phyloP scores from a whole-genome alignment of 2,329 filamentous ascomycete species.

The Xylaria digitata region DNA sequence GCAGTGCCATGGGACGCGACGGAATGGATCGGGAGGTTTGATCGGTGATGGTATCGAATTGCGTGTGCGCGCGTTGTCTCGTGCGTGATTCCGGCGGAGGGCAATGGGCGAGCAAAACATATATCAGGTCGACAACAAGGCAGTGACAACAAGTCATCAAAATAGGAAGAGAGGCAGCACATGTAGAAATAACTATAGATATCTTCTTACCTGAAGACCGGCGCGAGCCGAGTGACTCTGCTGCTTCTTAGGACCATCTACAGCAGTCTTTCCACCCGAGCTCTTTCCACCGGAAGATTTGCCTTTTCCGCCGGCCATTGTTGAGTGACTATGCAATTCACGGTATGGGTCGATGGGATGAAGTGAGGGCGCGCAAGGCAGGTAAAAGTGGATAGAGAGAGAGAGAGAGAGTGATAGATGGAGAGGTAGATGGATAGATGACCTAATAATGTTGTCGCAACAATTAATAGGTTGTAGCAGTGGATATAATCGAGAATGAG shows the following conservation, averaged over 20 bases:
- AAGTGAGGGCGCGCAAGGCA: constrained; percentile 41
- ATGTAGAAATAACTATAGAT: constrained; percentile 13
- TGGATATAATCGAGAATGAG: constrained; percentile 11
- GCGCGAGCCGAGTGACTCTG: constrained; percentile 97
- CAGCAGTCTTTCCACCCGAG: constrained; percentile 54
- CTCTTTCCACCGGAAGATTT: constrained; percentile 84
- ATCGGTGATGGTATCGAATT: constrained; percentile 3
- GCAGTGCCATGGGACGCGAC: not conserved
- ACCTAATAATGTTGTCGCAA: constrained; percentile 24
- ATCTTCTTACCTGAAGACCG: constrained; percentile 90
- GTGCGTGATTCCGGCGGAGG: constrained; percentile 29
- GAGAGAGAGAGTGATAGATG: not conserved
- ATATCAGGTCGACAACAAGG: constrained; percentile 14
- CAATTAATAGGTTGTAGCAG: not conserved
- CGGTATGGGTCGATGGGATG: constrained; percentile 16
- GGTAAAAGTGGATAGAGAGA: constrained; percentile 27
- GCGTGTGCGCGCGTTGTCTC: constrained; percentile 13
- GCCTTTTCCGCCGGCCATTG: constrained; percentile 89
- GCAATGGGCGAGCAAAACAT: constrained; percentile 1
- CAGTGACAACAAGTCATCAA: constrained; percentile 28
- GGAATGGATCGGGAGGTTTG: not conserved
- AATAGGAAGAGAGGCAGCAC: constrained; percentile 3
- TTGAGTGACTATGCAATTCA: constrained; percentile 40
- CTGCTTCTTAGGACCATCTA: constrained; percentile 81
- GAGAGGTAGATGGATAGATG: constrained; percentile 13